Base-by-base conservation (phyloP, 2,329 filamentous ascomycete genomes). In the Monilinia vaccinii-corymbosi region DNA sequence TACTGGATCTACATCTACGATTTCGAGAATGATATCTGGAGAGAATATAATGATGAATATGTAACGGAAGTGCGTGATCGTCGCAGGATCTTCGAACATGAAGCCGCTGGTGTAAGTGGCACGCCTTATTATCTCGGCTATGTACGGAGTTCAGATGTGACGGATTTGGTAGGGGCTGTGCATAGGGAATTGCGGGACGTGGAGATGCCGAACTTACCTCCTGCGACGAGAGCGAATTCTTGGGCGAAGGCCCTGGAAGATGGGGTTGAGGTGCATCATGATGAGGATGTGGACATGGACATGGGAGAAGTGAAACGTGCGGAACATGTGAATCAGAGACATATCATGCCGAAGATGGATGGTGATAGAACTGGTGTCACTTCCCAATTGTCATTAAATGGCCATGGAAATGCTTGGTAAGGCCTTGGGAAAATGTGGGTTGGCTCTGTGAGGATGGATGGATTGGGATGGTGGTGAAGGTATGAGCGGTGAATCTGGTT, bases 1-100 rank as follows among this genome's bases (percentile, higher is more conserved):
- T 99, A 97, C 75, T 97, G 91, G 87, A 91, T 97, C 48, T 97
- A 92, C 49, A 81, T 99, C 64, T 89, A 86, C 44, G 94, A 97
- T 75, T 96, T 96, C 72, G 82, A 86, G 65, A 82, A 84, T 50
- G 76, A 85, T 40, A 78, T 92, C 23, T 99, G 94, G 92, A 86
- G 91, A 60, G 91, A 89, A 70, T 99, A 97, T 78, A 99, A 99
- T 71, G 94, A 99, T 69, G 87, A 87, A 58, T 81, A 80, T 18
- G 91, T 99, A 28, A 86, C 83, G 3, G 84, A 89, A 64, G 81
- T 84, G 31, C 76, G 78, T 16, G 81, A 89, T 67, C 78, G 81
- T 9, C 78, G 79, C 18, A 82, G 87, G 53, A 89, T 96, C 45
- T 85, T 94, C 64, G 78, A 82, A 28, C 79, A 82, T 63, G 79